These are phyloP conservation scores for Candida corydali DNA, from an alignment of 805 yeast genomes.

Conservation along the genomic window DNA sequence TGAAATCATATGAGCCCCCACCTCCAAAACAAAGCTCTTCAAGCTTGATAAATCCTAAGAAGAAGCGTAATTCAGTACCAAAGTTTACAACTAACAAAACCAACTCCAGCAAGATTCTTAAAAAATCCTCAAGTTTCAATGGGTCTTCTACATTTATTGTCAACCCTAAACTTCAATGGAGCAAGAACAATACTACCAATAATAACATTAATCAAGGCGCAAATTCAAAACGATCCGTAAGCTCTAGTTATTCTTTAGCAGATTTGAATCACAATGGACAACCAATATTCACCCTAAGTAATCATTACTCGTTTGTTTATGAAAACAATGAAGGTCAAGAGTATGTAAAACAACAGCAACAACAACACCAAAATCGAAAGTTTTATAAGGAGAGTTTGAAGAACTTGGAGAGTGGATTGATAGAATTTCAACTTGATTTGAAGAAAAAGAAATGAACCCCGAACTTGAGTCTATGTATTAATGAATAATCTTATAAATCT, in stretches of 20 bases:
- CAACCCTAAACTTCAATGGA: slow-evolving; percentile 9
- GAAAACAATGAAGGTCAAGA: slow-evolving; percentile 12
- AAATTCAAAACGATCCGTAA: neutral
- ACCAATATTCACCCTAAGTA: slow-evolving; percentile 14
- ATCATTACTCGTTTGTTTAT: slow-evolving; percentile 18
- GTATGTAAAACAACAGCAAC: slow-evolving; percentile 4
- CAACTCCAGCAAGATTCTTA: slow-evolving; percentile 9
- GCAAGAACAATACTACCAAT: slow-evolving; percentile 4
- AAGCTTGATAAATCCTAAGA: slow-evolving; percentile 2
- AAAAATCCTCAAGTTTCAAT: slow-evolving; percentile 12
- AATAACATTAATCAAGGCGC: neutral
- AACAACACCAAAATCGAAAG: neutral
- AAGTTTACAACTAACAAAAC: slow-evolving; percentile 1
- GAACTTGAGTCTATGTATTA: neutral
- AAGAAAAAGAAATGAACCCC: slow-evolving; percentile 10
- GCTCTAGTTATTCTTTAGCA: slow-evolving; percentile 4
- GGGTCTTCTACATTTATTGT: slow-evolving; percentile 8
- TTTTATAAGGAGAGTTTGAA: slow-evolving; percentile 9
- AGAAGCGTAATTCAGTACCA: slow-evolving; percentile 7
- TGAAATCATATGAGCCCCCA: neutral
- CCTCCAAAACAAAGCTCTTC: neutral
- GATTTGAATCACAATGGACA: slow-evolving; percentile 9
- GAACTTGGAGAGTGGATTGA: slow-evolving; percentile 27
- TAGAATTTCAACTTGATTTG: slow-evolving; percentile 21
- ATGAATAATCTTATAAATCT: slow-evolving; percentile 31